Evolutionary conservation across 2,329 filamentous ascomycete genomes (phyloP).

Genomic region (Verticillium longisporum): DNA sequence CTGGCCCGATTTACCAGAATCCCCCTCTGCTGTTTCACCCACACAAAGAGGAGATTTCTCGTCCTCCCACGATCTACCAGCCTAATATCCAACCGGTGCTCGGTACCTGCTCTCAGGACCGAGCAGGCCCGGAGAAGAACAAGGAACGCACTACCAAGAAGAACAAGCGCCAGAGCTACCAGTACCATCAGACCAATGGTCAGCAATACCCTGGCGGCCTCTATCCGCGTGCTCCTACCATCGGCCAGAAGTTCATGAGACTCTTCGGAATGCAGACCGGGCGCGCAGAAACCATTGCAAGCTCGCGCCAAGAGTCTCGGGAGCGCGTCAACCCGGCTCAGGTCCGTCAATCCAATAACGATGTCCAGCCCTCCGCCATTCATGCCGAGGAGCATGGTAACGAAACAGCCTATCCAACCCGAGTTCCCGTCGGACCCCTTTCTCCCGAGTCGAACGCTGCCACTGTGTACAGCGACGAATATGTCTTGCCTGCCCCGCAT

Average conservation of each 20-base stretch:
- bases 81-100: not conserved
- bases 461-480: constrained; percentile 1
- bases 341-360: not conserved
- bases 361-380: not conserved
- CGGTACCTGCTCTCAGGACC: not conserved
- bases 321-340: not conserved
- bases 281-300: not conserved
- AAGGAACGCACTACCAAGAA: not conserved
- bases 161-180: not conserved
- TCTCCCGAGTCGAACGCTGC: not conserved
- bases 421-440: not conserved
- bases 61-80: not conserved
- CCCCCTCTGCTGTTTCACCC: not conserved
- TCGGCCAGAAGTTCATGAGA: not conserved
- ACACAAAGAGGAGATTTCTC: not conserved
- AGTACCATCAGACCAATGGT: not conserved
- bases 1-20: not conserved
- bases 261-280: not conserved
- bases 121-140: not conserved
- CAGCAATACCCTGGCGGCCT: not conserved
- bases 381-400: not conserved
- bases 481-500: not conserved
- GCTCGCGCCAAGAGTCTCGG: not conserved
- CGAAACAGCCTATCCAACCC: not conserved
- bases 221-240: not conserved